phyloP scores from a whole-genome alignment of 2,329 filamentous ascomycete species.

The Lizonia empirigonia region DNA sequence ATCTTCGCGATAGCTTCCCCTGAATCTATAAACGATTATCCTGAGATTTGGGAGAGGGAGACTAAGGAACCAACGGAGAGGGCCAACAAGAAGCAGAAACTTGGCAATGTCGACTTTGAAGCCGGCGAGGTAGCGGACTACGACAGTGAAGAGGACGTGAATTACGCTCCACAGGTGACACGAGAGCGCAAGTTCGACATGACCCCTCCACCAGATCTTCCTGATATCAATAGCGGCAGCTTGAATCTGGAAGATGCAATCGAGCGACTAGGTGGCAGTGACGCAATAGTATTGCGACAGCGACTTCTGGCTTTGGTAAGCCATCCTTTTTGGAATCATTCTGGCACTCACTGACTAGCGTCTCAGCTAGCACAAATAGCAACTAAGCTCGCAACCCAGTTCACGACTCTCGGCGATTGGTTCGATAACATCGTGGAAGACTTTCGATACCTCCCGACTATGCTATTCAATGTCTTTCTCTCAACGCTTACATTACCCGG shows the following conservation, averaged over 20 bases:
- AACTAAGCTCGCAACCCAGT: slow-evolving; percentile 48
- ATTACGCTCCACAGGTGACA: slow-evolving; percentile 21
- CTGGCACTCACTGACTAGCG: slow-evolving; percentile 22
- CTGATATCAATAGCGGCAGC: slow-evolving; percentile 6
- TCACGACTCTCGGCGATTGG: slow-evolving; percentile 60
- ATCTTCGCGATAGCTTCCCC: slow-evolving; percentile 69
- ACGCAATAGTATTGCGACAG: slow-evolving; percentile 66
- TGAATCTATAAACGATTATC: slow-evolving; percentile 61
- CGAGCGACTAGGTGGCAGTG: slow-evolving; percentile 49
- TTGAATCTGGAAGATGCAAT: slow-evolving; percentile 25
- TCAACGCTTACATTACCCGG: slow-evolving; percentile 54
- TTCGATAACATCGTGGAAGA: slow-evolving; percentile 64
- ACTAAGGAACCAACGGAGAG: slow-evolving; percentile 55
- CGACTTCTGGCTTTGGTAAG: slow-evolving; percentile 65
- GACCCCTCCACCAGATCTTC: slow-evolving; percentile 1
- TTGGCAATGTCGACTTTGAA: slow-evolving; percentile 63
- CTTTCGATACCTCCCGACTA: slow-evolving; percentile 63
- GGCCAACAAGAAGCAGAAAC: slow-evolving; percentile 59
- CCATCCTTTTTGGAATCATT: background rate
- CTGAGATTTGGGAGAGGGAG: slow-evolving; percentile 72
- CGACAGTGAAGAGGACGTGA: slow-evolving; percentile 41
- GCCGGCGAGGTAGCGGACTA: slow-evolving; percentile 65
- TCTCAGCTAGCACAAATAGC: slow-evolving; percentile 48
- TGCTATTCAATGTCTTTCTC: slow-evolving; percentile 63
- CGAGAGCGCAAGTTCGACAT: slow-evolving; percentile 8